Evolutionary conservation across 2,329 filamentous ascomycete genomes (phyloP).

Genomic region (Thermochaetoides dissita): DNA sequence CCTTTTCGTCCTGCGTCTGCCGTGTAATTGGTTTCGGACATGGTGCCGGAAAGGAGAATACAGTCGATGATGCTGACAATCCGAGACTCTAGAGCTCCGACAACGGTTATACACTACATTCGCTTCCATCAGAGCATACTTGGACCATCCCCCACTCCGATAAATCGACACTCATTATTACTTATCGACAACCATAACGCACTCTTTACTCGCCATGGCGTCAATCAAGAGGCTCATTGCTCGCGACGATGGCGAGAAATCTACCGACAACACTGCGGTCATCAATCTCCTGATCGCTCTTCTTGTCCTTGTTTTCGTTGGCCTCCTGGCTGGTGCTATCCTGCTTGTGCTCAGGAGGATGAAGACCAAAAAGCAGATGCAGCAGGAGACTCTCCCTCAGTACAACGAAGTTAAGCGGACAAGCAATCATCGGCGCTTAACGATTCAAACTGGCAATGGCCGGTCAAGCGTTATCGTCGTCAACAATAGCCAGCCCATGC

Average conservation of each 20-base stretch:
- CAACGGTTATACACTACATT: constrained; percentile 2
- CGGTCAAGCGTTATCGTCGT: constrained; percentile 62
- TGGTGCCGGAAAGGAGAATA: not conserved
- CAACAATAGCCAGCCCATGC: constrained; percentile 60
- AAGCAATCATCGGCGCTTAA: constrained; percentile 40
- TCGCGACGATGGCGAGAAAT: constrained; percentile 32
- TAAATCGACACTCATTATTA: not conserved
- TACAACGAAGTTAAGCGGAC: constrained; percentile 41
- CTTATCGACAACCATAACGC: not conserved
- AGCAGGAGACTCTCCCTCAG: constrained; percentile 47
- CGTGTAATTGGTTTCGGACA: not conserved
- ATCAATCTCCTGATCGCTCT: constrained; percentile 68
- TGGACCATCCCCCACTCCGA: constrained; percentile 3
- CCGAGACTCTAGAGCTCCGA: not conserved
- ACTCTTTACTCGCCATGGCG: constrained; percentile 20
- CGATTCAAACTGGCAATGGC: constrained; percentile 42
- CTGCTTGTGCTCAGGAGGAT: constrained; percentile 63
- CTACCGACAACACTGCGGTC: constrained; percentile 32
- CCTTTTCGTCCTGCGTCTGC: constrained; percentile 1
- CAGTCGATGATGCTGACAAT: constrained; percentile 4
- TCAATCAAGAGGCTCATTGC: constrained; percentile 25
- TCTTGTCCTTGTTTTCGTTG: constrained; percentile 62
- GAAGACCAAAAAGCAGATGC: constrained; percentile 31
- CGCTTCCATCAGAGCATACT: constrained; percentile 4
- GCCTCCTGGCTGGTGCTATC: constrained; percentile 50